Conservation (phyloP, 2,329 filamentous ascomycete genomes). For the Anisogramma anomala region DNA sequence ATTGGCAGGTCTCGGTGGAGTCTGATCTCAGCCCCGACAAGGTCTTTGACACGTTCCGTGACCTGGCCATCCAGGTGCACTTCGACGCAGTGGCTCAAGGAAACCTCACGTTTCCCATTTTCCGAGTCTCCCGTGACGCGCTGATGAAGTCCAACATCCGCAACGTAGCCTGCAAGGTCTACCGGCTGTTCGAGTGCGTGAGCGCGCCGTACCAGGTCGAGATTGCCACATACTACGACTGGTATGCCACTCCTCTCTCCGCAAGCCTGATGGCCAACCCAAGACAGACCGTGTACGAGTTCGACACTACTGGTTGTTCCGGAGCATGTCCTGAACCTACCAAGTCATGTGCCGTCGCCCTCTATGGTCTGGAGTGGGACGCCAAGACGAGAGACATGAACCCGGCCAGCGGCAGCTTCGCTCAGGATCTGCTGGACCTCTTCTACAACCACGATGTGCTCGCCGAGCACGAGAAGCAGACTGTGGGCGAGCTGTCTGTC, state of each 20-base stretch:
- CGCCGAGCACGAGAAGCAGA: background rate
- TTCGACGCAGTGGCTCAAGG: conserved; percentile 15
- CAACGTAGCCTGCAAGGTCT: conserved; percentile 22
- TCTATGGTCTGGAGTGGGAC: conserved; percentile 9
- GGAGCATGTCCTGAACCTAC: conserved; percentile 1
- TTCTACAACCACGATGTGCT: background rate
- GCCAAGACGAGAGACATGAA: conserved; percentile 16
- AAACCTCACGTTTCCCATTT: conserved; percentile 1
- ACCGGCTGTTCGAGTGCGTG: conserved; percentile 24
- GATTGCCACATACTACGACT: conserved; percentile 25
- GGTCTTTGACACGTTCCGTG: conserved; percentile 17
- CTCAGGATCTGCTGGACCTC: background rate
- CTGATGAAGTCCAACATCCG: conserved; percentile 18
- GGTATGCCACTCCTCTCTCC: conserved; percentile 13
- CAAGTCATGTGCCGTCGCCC: conserved; percentile 14
- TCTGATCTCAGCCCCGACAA: conserved; percentile 18
- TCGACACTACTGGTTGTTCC: conserved; percentile 6
- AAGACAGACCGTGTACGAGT: background rate
- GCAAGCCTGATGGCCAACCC: background rate
- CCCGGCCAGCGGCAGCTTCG: conserved; percentile 1
- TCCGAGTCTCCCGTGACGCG: background rate
- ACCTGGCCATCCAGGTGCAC: conserved; percentile 18
- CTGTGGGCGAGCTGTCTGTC: background rate
- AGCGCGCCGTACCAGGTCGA: conserved; percentile 24
- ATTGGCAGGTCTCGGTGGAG: conserved; percentile 27